Percentiles rank a stretch among this genome's conserved stretches.
phyloP scores from a whole-genome alignment of 805 yeast species.

The Candida boleticola region DNA sequence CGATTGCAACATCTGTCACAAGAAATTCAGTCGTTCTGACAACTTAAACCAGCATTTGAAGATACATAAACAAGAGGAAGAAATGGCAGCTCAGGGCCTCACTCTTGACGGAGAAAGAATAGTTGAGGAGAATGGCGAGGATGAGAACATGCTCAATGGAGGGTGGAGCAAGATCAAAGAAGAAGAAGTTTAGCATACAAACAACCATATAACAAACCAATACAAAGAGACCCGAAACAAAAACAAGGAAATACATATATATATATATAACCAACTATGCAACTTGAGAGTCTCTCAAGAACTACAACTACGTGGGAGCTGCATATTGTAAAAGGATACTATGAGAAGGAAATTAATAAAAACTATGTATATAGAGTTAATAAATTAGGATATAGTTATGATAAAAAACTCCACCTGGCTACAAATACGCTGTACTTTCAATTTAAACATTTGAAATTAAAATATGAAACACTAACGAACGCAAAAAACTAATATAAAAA shows the following conservation, averaged over 20 bases:
- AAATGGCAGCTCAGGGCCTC: constrained; percentile 6
- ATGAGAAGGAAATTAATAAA: too few relatives aligned
- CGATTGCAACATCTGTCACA: constrained; percentile 58
- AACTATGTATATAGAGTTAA: too few relatives aligned
- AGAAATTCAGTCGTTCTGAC: constrained; percentile 66
- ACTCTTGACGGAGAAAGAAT: background rate
- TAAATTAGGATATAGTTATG: too few relatives aligned
- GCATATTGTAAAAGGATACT: too few relatives aligned
- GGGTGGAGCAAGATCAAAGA: background rate
- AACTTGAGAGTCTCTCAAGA: too few relatives aligned
- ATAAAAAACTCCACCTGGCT: too few relatives aligned
- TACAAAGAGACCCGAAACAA: background rate
- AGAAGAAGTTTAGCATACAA: constrained; percentile 3
- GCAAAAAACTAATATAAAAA: too few relatives aligned
- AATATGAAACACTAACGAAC: too few relatives aligned
- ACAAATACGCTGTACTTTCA: too few relatives aligned
- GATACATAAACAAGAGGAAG: constrained; percentile 44
- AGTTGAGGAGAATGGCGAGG: background rate
- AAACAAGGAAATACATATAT: background rate
- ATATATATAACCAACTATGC: too few relatives aligned
- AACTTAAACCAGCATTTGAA: constrained; percentile 66
- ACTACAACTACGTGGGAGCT: too few relatives aligned
- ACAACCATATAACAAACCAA: background rate
- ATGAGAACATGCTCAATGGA: background rate
- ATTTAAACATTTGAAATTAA: too few relatives aligned